phyloP scores from a whole-genome alignment of 140 eudicot species.

The Erigeron philadelphicus region DNA sequence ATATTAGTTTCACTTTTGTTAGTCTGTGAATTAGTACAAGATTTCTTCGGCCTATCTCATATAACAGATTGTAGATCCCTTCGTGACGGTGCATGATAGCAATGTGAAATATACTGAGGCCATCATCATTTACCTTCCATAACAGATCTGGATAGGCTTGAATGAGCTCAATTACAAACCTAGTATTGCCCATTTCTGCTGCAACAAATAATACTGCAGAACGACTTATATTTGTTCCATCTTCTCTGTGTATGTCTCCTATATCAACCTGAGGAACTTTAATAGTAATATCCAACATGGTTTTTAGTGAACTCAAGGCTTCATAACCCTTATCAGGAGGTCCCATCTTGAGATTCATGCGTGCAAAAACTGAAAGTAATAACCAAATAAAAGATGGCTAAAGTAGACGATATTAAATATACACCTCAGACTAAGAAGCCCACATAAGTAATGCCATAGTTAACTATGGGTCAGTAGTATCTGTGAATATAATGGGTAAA shows the following conservation, averaged over 20 bases:
- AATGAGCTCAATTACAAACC: conserved; percentile 1
- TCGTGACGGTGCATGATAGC: background rate
- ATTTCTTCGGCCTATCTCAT: background rate
- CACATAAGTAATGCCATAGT: background rate
- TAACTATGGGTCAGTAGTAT: background rate
- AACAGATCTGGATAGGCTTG: background rate
- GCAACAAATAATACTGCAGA: background rate
- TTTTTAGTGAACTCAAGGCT: background rate
- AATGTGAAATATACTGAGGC: background rate
- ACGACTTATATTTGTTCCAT: background rate
- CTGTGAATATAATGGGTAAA: background rate
- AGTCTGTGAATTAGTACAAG: background rate
- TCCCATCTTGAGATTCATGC: background rate
- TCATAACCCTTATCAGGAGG: background rate
- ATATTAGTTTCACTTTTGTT: conserved; percentile 18
- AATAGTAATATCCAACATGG: background rate
- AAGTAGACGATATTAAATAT: too few relatives aligned
- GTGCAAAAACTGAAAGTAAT: background rate
- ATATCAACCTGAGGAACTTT: background rate
- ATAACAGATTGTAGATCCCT: background rate
- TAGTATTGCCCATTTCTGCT: background rate
- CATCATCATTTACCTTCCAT: conserved; percentile 1
- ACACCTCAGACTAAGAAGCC: conserved; percentile 9
- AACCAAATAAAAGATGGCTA: background rate
- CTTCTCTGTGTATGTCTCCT: background rate